Evolutionary conservation across 1,284 basidiomycete genomes (phyloP), one percentile per base, ranked within the genome.

Genomic region (Schizopora paradoxa): DNA sequence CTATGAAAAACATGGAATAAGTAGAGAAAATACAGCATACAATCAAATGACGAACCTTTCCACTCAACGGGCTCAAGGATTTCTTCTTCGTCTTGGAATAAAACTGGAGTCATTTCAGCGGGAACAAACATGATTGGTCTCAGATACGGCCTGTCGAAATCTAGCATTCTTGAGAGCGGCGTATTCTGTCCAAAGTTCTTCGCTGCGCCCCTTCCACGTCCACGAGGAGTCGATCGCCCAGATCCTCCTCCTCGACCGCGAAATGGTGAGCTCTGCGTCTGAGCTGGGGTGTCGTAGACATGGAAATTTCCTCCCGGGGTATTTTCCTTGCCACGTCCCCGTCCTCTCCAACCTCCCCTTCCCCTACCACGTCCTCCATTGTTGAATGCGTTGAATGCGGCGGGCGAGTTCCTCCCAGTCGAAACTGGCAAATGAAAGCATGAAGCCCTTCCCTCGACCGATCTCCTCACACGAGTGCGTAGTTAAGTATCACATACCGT

Each of bases 51-150:
- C 75, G 47, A 51, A 77, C 81, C 72, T 29, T 71, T 61, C 31
- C 73, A 66, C 52, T 84, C 76, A 0, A 66, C 66, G 2, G 81
- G 66, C 53, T 79, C 63, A 32, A 87, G 59, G 8, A 87, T 66
- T n/a, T 86, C 83, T 40, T 86, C 84, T 42, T 79, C 69, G 25
- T 77, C 57, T 52, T 76, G 58, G 58, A 88, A 88, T 22, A 88
- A 61, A n/a, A 64, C 70, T 6, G 69, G 71, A 2, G 73, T 78
- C 38, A 70, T 47, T 6, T 69, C 66, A 1, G 81, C 77, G 7
- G 67, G 75, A n/a, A 88, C 82, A 54, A 88, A 88, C 14, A 66
- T 63, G 51, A 88, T 67, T 0, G 85, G 85, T 21, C 67, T 66
- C 10, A 87, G 66, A 0, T 78, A 64, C 2, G 82, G 83, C 26